Percentiles rank a stretch among this genome's conserved stretches.
These are phyloP conservation scores for Ganoderma lingzhi DNA, from an alignment of 1,284 basidiomycete genomes.

Conservation along the genomic window DNA sequence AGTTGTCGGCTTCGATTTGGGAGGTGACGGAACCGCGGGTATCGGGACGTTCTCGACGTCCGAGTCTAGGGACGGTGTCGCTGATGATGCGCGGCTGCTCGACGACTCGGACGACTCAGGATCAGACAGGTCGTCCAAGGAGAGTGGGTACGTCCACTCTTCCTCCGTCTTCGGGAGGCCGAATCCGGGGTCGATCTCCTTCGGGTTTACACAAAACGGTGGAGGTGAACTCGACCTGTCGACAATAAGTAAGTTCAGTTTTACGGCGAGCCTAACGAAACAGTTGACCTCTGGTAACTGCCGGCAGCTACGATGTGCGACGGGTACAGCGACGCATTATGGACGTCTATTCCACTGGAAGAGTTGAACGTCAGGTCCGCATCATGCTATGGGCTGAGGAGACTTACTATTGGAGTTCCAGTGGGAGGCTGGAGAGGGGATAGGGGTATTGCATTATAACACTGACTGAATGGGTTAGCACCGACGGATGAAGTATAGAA, in stretches of 20 bases:
- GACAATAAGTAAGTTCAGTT: background rate
- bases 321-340: background rate
- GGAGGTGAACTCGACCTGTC: background rate
- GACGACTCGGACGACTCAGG: background rate
- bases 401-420: background rate
- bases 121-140: background rate
- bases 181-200: background rate
- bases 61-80: background rate
- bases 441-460: background rate
- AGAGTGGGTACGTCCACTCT: background rate
- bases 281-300: background rate
- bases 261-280: background rate
- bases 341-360: background rate
- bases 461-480: background rate
- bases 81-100: background rate
- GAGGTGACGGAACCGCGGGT: background rate
- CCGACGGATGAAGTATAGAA: background rate
- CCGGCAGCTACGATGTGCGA: background rate
- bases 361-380: background rate
- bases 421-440: background rate
- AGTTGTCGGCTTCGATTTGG: background rate
- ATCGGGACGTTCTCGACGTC: background rate
- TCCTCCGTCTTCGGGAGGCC: conserved; percentile 4
- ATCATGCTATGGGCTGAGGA: background rate
- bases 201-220: conserved; percentile 1